A percentile compares a stretch with the other conserved stretches of the same genome.
Evolutionary conservation across 2,329 filamentous ascomycete genomes (phyloP).

Genomic region (Cercospora berteroae): DNA sequence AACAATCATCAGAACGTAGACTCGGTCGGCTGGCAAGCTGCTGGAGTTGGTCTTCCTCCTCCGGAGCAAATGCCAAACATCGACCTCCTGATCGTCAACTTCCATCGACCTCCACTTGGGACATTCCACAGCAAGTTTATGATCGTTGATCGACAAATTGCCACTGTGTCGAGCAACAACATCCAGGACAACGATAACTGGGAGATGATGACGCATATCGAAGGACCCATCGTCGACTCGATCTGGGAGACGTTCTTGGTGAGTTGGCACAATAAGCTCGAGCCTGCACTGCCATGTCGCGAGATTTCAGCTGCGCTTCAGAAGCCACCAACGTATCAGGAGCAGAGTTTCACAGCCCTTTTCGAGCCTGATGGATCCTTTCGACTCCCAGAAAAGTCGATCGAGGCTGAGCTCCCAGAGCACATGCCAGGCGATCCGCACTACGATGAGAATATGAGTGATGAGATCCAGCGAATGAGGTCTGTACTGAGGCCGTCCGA

Average conservation of each 20-base stretch:
- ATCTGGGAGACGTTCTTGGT: slow-evolving; percentile 72
- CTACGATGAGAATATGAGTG: slow-evolving; percentile 61
- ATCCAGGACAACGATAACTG: slow-evolving; percentile 71
- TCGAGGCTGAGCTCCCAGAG: slow-evolving; percentile 46
- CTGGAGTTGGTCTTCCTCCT: slow-evolving; percentile 58
- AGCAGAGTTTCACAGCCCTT: slow-evolving; percentile 34
- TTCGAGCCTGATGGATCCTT: slow-evolving; percentile 35
- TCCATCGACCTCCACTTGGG: slow-evolving; percentile 66
- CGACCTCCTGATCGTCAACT: slow-evolving; percentile 70
- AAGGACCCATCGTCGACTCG: slow-evolving; percentile 73
- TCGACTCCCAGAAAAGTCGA: slow-evolving; percentile 27
- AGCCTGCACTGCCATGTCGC: slow-evolving; percentile 59
- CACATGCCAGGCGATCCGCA: slow-evolving; percentile 60
- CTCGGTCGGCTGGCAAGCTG: slow-evolving; percentile 57
- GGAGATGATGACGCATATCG: slow-evolving; percentile 72
- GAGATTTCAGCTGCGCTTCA: slow-evolving; percentile 49
- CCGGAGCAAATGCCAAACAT: slow-evolving; percentile 67
- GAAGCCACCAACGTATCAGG: slow-evolving; percentile 36
- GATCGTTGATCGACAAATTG: slow-evolving; percentile 70
- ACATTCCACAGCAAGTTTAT: slow-evolving; percentile 79
- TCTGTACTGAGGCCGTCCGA: slow-evolving; percentile 52
- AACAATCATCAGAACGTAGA: slow-evolving; percentile 64
- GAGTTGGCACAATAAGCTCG: slow-evolving; percentile 65
- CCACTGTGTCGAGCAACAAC: slow-evolving; percentile 73
- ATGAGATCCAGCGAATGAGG: slow-evolving; percentile 63